phyloP scores from a whole-genome alignment of 805 yeast genomes.

The Candida railenensis region DNA sequence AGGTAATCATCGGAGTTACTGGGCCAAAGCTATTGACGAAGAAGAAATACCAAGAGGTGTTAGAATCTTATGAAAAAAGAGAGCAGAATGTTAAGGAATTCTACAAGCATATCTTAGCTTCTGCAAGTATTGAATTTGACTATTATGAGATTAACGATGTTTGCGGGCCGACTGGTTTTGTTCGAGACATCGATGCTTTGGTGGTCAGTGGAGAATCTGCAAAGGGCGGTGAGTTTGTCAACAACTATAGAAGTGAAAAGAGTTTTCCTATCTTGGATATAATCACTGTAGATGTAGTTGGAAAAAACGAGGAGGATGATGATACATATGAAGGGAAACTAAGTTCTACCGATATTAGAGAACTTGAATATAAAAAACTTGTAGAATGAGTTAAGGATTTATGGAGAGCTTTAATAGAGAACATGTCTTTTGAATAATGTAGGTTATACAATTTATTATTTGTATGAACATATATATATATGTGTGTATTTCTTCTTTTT shows the following conservation, averaged over 20 bases:
- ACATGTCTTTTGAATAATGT: slow-evolving; percentile 3
- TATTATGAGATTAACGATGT: slow-evolving; percentile 69
- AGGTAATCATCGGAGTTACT: slow-evolving; percentile 80
- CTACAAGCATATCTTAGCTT: slow-evolving; percentile 37
- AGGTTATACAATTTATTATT: not conserved
- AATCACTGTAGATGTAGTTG: slow-evolving; percentile 51
- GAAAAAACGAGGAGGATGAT: slow-evolving; percentile 47
- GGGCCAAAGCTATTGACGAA: slow-evolving; percentile 70
- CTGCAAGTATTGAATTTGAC: slow-evolving; percentile 51
- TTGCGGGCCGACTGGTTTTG: slow-evolving; percentile 89
- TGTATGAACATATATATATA: not conserved
- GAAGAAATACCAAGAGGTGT: slow-evolving; percentile 66
- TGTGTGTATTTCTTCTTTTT: not conserved
- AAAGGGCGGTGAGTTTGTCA: slow-evolving; percentile 72
- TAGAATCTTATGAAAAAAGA: slow-evolving; percentile 61
- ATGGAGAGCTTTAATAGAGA: not conserved
- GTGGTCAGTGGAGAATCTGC: slow-evolving; percentile 80
- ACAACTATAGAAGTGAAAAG: slow-evolving; percentile 57
- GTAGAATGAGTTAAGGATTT: not conserved
- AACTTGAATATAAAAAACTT: slow-evolving; percentile 14
- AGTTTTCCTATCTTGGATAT: slow-evolving; percentile 50
- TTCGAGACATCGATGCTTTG: slow-evolving; percentile 71
- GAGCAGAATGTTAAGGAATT: slow-evolving; percentile 47
- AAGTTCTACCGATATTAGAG: slow-evolving; percentile 81
- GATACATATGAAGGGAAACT: slow-evolving; percentile 65